Evolutionary conservation across 1,139 yeast species (phyloP).

Genomic region (Taphrina flavorubra): DNA sequence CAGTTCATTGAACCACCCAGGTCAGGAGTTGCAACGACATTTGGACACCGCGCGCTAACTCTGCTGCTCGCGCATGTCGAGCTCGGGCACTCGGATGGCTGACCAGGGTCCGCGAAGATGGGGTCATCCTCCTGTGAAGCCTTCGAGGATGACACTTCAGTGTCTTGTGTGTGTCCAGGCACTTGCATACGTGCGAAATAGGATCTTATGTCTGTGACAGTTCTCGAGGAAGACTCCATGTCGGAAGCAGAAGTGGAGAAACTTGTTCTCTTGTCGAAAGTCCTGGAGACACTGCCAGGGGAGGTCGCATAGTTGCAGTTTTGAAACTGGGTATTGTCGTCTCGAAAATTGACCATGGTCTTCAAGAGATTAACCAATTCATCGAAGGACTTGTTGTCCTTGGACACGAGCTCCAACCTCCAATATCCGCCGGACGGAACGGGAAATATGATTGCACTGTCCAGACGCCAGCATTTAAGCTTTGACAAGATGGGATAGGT

Average conservation of each 20-base stretch:
- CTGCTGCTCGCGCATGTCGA: too few relatives aligned
- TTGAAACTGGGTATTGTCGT: neutral
- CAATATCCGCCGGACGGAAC: conserved; percentile 15
- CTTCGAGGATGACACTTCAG: too few relatives aligned
- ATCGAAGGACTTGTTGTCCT: neutral
- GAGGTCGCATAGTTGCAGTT: neutral
- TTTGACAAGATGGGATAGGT: conserved; percentile 10
- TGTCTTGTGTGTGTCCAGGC: too few relatives aligned
- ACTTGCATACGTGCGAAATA: neutral
- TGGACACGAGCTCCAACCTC: neutral
- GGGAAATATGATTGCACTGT: neutral
- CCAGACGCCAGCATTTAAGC: conserved; percentile 17
- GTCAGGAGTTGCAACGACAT: too few relatives aligned
- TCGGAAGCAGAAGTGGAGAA: too few relatives aligned
- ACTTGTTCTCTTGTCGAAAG: neutral
- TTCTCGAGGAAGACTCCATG: neutral
- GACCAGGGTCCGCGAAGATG: too few relatives aligned
- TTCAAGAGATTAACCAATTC: neutral
- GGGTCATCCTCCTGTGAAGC: too few relatives aligned
- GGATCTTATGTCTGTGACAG: neutral
- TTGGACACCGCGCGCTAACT: too few relatives aligned
- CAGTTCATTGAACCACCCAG: too few relatives aligned
- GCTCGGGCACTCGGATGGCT: too few relatives aligned
- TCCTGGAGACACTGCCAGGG: neutral
- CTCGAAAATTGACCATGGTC: conserved; percentile 4